Conservation (phyloP, 495 filamentous ascomycete species). For the Cercophora newfieldiana region DNA sequence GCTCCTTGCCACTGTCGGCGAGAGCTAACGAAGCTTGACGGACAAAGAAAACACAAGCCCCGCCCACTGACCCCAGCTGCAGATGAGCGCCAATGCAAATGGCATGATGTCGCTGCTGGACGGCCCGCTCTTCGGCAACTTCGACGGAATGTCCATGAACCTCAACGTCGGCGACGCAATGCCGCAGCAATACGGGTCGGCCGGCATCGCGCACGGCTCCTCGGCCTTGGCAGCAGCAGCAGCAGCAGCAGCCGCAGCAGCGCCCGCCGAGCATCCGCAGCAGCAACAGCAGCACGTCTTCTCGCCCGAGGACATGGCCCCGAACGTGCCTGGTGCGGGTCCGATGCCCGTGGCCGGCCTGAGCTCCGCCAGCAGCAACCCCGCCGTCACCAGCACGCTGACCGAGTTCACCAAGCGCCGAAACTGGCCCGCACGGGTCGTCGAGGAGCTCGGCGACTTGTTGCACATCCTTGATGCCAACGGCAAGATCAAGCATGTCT, state of each 20-base stretch:
- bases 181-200: constrained; percentile 20
- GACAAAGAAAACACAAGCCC: background rate
- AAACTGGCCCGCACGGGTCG: constrained; percentile 85
- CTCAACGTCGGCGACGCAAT: constrained; percentile 33
- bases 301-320: constrained; percentile 23
- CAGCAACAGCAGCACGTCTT: constrained; percentile 13
- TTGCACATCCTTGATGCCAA: constrained; percentile 83
- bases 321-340: constrained; percentile 14
- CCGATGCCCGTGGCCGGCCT: constrained; percentile 14
- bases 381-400: constrained; percentile 53
- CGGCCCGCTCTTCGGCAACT: constrained; percentile 34
- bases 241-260: background rate
- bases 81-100: constrained; percentile 35
- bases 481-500: constrained; percentile 80
- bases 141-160: constrained; percentile 43
- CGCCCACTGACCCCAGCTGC: constrained; percentile 27
- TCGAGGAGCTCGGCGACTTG: constrained; percentile 89
- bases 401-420: constrained; percentile 81
- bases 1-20: background rate
- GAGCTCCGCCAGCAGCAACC: constrained; percentile 16
- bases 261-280: too few relatives aligned
- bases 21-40: background rate
- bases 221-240: constrained; percentile 2
- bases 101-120: constrained; percentile 46
- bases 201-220: constrained; percentile 9